phyloP scores from a whole-genome alignment of 129 eudicot genomes.

The carrot (Daucus carota) region DH1_v3.0 NC_030384.2:27823501-27824000 shows the following conservation, averaged over 20 bases:
- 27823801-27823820: conserved; percentile 17
- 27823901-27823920: conserved; percentile 73
- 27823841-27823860: conserved; percentile 71
- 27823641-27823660: conserved; percentile 82
- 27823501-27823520: conserved; percentile 47
- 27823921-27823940: conserved; percentile 86
- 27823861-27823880: conserved; percentile 87
- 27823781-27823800: conserved; percentile 32
- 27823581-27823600: conserved; percentile 89
- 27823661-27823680: conserved; percentile 94
- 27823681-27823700: conserved; percentile 83
- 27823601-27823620: conserved; percentile 82
- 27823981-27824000: conserved; percentile 48
- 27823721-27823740: conserved; percentile 78
- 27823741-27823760: conserved; percentile 35
- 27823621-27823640: conserved; percentile 75
- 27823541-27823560: conserved; percentile 73
- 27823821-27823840: conserved; percentile 56
- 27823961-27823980: conserved; percentile 52
- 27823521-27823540: conserved; percentile 52
- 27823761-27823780: conserved; percentile 66
- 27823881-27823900: conserved; percentile 80
- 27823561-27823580: conserved; percentile 86
- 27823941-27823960: conserved; percentile 79
- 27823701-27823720: conserved; percentile 64